phyloP scores from a whole-genome alignment of 2,329 filamentous ascomycete genomes.

The Amauroascus verrucosus region DNA sequence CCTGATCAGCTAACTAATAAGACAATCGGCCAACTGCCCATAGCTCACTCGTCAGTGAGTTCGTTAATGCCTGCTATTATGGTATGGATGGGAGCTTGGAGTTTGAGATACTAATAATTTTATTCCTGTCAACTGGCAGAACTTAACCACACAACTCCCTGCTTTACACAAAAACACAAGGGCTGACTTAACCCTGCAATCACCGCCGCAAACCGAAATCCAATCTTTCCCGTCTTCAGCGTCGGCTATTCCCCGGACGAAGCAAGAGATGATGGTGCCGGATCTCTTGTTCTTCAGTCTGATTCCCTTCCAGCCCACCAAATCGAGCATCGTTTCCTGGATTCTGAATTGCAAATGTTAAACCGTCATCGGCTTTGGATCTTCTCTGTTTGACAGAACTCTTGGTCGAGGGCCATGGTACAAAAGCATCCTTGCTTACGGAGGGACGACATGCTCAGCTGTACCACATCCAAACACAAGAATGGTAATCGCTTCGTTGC shows the following conservation, averaged over 20 bases:
- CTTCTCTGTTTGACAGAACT: background rate
- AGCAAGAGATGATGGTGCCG: background rate
- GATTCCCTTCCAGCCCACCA: no score
- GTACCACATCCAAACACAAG: background rate
- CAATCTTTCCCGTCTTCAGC: background rate
- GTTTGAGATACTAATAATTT: no score
- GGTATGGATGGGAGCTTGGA: background rate
- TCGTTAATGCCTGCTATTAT: background rate
- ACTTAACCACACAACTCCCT: no score
- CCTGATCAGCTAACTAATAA: background rate
- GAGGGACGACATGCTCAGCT: background rate
- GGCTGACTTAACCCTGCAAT: slow-evolving; percentile 7
- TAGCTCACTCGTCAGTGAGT: background rate
- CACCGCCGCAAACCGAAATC: slow-evolving; percentile 7
- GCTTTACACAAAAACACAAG: no score
- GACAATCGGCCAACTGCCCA: no score
- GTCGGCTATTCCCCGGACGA: background rate
- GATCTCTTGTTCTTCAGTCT: background rate
- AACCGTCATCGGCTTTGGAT: no score
- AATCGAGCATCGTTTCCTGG: background rate
- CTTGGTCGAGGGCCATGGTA: background rate
- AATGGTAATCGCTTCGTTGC: background rate
- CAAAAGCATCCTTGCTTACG: background rate
- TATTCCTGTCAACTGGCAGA: no score
- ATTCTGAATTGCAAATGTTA: background rate